phyloP scores from a whole-genome alignment of 371 early-diverging fungal species.

The Dichotomocladium elegans region DNA sequence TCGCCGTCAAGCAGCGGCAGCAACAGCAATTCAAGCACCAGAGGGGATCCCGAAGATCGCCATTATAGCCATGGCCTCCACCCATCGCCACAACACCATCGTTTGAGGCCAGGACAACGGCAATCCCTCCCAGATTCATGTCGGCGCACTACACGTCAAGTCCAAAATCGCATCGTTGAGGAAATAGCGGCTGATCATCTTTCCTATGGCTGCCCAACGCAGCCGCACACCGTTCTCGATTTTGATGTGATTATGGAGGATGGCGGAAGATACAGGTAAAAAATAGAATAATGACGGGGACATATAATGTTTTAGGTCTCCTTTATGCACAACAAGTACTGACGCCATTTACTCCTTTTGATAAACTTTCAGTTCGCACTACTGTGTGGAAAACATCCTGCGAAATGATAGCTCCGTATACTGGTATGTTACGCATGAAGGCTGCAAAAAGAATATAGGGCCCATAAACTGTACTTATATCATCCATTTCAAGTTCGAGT shows the following conservation, averaged over 20 bases:
- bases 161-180: neutral
- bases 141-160: neutral
- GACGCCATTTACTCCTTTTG: neutral
- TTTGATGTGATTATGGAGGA: slow-evolving; percentile 14
- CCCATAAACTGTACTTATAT: no score
- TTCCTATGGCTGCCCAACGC: neutral
- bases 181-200: slow-evolving; percentile 8
- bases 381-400: slow-evolving; percentile 27
- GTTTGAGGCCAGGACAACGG: neutral
- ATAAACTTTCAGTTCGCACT: slow-evolving; percentile 7
- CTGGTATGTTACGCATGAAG: slow-evolving; percentile 22
- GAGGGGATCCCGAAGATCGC: neutral
- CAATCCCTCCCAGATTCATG: neutral
- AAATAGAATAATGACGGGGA: neutral
- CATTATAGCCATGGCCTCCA: neutral
- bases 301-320: neutral
- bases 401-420: slow-evolving; percentile 23
- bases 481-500: slow-evolving; percentile 12
- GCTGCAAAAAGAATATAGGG: no score
- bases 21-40: slow-evolving; percentile 1
- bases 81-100: neutral
- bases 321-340: neutral
- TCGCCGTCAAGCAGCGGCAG: slow-evolving; percentile 3
- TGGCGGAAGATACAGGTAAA: slow-evolving; percentile 21
- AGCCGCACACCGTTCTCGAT: slow-evolving; percentile 3